phyloP scores from a whole-genome alignment of 129 eudicot species.

The Flaveria brownii region DNA sequence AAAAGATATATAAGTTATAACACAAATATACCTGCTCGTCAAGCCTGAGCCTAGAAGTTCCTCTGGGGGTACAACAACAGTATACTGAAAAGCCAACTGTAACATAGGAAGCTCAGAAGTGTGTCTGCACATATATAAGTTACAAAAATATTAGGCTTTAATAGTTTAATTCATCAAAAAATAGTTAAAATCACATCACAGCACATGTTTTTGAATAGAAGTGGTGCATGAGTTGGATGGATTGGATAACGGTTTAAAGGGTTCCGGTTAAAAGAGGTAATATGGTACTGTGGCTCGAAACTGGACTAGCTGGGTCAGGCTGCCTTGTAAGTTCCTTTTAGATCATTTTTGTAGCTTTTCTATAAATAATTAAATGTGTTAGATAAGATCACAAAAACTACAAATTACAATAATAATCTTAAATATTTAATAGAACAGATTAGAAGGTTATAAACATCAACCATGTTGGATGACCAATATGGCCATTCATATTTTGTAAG shows the following conservation, averaged over 20 bases:
- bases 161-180: not conserved
- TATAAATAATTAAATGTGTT: not conserved
- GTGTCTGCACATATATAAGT: constrained; percentile 51
- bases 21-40: constrained; percentile 56
- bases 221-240: not conserved
- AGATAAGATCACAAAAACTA: not conserved
- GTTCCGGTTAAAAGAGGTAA: not conserved
- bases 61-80: constrained; percentile 82
- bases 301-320: not conserved
- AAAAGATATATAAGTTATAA: not conserved
- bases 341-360: too few relatives aligned
- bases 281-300: not conserved
- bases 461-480: not conserved
- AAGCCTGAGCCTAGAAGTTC: constrained; percentile 52
- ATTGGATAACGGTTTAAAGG: not conserved
- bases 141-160: constrained; percentile 8
- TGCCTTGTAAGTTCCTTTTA: not conserved
- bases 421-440: too few relatives aligned
- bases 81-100: constrained; percentile 88
- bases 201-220: not conserved
- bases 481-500: not conserved
- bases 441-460: too few relatives aligned
- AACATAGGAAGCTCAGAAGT: constrained; percentile 80
- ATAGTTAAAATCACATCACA: not conserved
- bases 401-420: not conserved